These are phyloP conservation scores for Salix brachista DNA, from an alignment of 345 rosid genomes.

Conservation along the genomic window DNA sequence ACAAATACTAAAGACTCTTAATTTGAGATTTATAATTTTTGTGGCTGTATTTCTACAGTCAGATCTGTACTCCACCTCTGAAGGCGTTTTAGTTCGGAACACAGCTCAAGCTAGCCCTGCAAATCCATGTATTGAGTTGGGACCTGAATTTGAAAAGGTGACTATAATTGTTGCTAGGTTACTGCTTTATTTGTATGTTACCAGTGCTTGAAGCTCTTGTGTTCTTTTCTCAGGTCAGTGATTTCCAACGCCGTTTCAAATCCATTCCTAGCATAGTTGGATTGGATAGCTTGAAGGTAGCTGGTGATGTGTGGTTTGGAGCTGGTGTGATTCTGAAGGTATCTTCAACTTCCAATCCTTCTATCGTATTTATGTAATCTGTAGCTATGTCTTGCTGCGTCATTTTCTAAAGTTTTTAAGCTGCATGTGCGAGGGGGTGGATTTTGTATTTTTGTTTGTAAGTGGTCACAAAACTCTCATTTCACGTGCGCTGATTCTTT, in stretches of 20 bases:
- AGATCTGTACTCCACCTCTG: slow-evolving; percentile 37
- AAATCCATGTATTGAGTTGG: slow-evolving; percentile 44
- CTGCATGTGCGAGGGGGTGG: too few relatives aligned
- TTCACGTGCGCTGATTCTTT: too few relatives aligned
- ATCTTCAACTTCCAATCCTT: background rate
- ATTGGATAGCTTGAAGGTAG: slow-evolving; percentile 52
- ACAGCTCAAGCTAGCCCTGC: slow-evolving; percentile 34
- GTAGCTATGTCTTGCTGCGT: too few relatives aligned
- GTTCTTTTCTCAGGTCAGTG: slow-evolving; percentile 32
- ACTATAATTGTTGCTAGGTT: background rate
- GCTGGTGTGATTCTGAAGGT: slow-evolving; percentile 54
- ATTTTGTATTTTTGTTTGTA: too few relatives aligned
- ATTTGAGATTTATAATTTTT: background rate
- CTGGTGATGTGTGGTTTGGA: slow-evolving; percentile 69
- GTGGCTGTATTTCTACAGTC: slow-evolving; percentile 44
- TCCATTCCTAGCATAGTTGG: slow-evolving; percentile 53
- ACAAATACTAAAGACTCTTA: background rate
- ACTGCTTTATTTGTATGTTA: background rate
- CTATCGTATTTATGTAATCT: background rate
- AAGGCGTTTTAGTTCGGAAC: slow-evolving; percentile 40
- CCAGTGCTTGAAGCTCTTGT: background rate
- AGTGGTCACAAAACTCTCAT: too few relatives aligned
- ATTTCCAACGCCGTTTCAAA: slow-evolving; percentile 45
- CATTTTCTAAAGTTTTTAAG: too few relatives aligned
- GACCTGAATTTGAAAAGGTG: slow-evolving; percentile 61